These are phyloP conservation scores for Colletotrichum sp. DNA, from an alignment of 2,329 filamentous ascomycete species.

Conservation along the genomic window DNA sequence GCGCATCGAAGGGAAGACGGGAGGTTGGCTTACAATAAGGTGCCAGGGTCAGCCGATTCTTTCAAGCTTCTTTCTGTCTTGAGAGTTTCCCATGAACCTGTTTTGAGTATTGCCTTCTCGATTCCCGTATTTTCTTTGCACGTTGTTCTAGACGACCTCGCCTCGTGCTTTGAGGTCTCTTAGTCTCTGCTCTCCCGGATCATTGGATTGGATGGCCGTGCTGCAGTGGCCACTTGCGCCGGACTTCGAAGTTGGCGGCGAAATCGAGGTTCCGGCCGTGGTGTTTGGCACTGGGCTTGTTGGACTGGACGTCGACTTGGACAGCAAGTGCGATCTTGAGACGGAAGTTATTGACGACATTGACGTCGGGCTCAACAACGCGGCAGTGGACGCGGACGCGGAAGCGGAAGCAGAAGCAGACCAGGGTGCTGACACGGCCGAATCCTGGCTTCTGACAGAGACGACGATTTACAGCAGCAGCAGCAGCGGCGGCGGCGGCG, in stretches of 20 bases:
- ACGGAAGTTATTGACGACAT: background rate
- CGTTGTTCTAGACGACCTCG: background rate
- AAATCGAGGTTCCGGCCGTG: background rate
- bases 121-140: background rate
- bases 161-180: background rate
- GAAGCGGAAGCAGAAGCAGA: background rate
- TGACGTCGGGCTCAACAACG: background rate
- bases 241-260: background rate
- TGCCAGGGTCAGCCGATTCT: background rate
- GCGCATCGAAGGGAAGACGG: background rate
- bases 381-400: background rate
- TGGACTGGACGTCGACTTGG: background rate
- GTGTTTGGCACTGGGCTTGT: background rate
- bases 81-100: background rate
- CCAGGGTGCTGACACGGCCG: background rate
- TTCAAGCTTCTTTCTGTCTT: background rate
- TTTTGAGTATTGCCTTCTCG: background rate
- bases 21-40: background rate
- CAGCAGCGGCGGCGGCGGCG: background rate
- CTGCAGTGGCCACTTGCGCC: background rate
- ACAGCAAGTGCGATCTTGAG: background rate
- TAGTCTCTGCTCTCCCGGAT: background rate
- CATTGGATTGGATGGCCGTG: background rate
- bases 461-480: background rate
- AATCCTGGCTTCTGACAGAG: background rate